A percentile compares a stretch with the other conserved stretches of the same genome.
Conservation (phyloP, 2,329 filamentous ascomycete species). For the Coleophoma cylindrospora region DNA sequence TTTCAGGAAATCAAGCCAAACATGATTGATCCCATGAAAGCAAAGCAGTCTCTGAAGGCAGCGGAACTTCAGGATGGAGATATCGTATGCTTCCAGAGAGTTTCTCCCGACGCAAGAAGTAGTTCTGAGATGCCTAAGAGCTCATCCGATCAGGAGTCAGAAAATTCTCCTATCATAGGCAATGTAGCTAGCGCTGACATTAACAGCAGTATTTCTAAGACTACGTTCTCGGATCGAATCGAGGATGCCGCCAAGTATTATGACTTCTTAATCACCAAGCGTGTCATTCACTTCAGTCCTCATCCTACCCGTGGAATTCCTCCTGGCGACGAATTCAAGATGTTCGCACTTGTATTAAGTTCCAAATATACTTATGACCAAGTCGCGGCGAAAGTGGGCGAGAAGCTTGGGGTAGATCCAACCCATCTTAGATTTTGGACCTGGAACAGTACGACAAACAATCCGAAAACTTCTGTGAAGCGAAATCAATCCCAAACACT, state of each 20-base stretch:
- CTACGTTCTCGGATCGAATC: conserved; percentile 39
- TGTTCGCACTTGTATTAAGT: conserved; percentile 75
- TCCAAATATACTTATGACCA: conserved; percentile 88
- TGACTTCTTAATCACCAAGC: conserved; percentile 84
- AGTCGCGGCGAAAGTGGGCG: conserved; percentile 76
- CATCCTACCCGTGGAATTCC: conserved; percentile 50
- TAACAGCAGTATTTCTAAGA: conserved; percentile 6
- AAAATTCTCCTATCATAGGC: conserved; percentile 2
- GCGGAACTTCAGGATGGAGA: conserved; percentile 97
- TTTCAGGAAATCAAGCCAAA: conserved; percentile 84
- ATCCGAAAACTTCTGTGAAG: conserved; percentile 74
- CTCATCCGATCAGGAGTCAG: conserved; percentile 17
- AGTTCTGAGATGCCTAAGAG: conserved; percentile 26
- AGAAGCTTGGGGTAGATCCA: conserved; percentile 69
- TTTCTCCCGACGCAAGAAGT: conserved; percentile 44
- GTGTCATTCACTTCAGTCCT: conserved; percentile 72
- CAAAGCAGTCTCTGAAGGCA: conserved; percentile 80
- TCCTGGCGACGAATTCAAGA: conserved; percentile 46
- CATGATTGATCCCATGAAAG: conserved; percentile 94
- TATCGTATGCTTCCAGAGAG: conserved; percentile 84
- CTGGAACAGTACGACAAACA: conserved; percentile 70
- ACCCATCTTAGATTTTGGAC: conserved; percentile 92
- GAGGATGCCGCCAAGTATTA: conserved; percentile 83
- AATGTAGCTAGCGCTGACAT: conserved; percentile 11
- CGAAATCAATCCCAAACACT: conserved; percentile 64